A percentile compares a stretch with the other conserved stretches of the same genome.
These are phyloP conservation scores for Ustilago shanxiensis DNA, from an alignment of 1,284 basidiomycete species.

Conservation along the genomic window DNA sequence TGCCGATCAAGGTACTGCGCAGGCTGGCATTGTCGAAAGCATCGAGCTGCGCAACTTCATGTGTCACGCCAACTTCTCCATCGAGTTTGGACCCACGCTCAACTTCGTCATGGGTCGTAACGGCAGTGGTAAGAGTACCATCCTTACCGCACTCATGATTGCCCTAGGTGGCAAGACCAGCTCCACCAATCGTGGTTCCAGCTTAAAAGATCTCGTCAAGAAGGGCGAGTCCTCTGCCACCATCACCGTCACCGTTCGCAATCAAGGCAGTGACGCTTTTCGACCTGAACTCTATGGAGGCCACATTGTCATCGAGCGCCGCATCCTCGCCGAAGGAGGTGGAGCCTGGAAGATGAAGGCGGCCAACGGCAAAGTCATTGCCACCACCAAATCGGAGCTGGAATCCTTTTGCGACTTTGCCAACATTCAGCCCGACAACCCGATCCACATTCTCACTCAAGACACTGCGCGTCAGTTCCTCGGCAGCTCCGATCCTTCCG, in stretches of 20 bases:
- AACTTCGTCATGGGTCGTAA: conserved; percentile 95
- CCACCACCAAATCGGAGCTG: conserved; percentile 86
- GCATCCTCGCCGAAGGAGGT: conserved; percentile 80
- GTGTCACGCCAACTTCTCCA: conserved; percentile 85
- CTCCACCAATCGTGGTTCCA: conserved; percentile 82
- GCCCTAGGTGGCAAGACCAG: conserved; percentile 92
- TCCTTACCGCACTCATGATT: conserved; percentile 91
- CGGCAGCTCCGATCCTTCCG: conserved; percentile 82
- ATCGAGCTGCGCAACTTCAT: conserved; percentile 94
- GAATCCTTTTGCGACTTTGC: conserved; percentile 91
- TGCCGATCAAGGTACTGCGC: conserved; percentile 31
- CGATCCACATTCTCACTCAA: conserved; percentile 82
- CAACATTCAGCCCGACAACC: conserved; percentile 97
- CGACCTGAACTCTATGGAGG: conserved; percentile 84
- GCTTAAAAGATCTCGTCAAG: conserved; percentile 88
- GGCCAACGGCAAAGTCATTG: conserved; percentile 77
- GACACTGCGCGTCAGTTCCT: conserved; percentile 83
- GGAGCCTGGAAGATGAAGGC: conserved; percentile 87
- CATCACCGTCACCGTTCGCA: conserved; percentile 85
- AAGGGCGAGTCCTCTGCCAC: conserved; percentile 84
- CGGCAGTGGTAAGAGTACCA: conserved; percentile 85
- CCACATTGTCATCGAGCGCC: conserved; percentile 85
- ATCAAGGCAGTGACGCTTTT: conserved; percentile 89
- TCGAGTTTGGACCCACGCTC: conserved; percentile 87
- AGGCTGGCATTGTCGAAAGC: conserved; percentile 84